A percentile compares a stretch with the other conserved stretches of the same genome.
These are phyloP conservation scores for Phytophthora ohioensis DNA, from an alignment of 352 stramenopile species.

Conservation along the genomic window DNA sequence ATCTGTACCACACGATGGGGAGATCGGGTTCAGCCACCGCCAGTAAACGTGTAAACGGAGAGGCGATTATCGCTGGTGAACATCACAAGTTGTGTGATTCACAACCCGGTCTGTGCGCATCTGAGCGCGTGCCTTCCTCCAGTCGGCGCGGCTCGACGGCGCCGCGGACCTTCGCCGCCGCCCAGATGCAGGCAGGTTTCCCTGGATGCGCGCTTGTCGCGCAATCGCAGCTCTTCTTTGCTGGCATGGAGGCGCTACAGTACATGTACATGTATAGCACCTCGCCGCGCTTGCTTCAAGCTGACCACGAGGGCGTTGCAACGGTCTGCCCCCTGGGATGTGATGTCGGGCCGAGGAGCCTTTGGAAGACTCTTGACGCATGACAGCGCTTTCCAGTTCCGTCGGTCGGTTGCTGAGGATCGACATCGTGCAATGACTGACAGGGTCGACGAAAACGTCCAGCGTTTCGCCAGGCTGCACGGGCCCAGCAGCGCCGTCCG, in stretches of 20 bases:
- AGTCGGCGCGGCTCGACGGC: constrained; percentile 7
- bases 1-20: constrained; percentile 25
- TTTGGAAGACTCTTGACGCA: constrained; percentile 19
- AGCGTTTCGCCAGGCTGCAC: neutral
- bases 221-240: constrained; percentile 9
- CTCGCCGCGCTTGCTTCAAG: neutral
- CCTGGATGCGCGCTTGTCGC: constrained; percentile 3
- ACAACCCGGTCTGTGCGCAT: constrained; percentile 7
- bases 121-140: constrained; percentile 31
- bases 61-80: neutral
- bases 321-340: constrained; percentile 3
- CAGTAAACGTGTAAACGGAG: constrained; percentile 11
- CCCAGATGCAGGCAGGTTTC: constrained; percentile 12
- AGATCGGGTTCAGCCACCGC: constrained; percentile 9
- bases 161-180: neutral
- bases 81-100: neutral
- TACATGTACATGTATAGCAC: neutral
- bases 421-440: constrained; percentile 14
- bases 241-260: neutral
- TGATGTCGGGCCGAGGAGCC: neutral
- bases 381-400: neutral
- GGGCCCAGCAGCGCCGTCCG: neutral
- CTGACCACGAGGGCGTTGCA: constrained; percentile 9
- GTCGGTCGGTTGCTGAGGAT: neutral
- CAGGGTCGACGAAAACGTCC: neutral